phyloP scores from a whole-genome alignment of 1,284 basidiomycete genomes.

The Tilletiaria anomala region DNA sequence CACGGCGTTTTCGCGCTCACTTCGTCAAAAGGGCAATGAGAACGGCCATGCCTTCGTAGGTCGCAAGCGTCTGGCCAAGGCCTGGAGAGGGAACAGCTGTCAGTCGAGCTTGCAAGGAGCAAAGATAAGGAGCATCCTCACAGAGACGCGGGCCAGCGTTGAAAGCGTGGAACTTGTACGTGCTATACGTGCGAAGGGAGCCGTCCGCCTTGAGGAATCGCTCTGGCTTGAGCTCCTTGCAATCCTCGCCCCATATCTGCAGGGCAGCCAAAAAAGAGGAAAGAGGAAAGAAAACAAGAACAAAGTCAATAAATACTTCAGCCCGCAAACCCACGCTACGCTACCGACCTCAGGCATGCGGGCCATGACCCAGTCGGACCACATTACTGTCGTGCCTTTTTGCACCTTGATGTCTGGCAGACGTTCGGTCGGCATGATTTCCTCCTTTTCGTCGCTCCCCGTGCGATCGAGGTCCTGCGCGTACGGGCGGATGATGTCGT shows the following conservation, averaged over 20 bases:
- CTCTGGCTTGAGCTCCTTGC: conserved; percentile 34
- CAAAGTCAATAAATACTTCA: neutral
- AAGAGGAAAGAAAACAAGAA: conserved; percentile 5
- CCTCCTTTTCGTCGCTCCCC: conserved; percentile 2
- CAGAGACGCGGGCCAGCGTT: conserved; percentile 31
- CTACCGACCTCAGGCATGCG: conserved; percentile 32
- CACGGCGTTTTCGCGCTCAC: too few species aligned
- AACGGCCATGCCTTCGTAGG: conserved; percentile 20
- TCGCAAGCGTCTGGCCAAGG: conserved; percentile 35
- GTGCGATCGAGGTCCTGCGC: conserved; percentile 4
- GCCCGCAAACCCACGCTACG: conserved; percentile 10
- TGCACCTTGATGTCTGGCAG: conserved; percentile 18
- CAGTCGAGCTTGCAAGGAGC: too few species aligned
- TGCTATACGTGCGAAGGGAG: conserved; percentile 41
- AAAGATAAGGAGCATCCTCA: too few species aligned
- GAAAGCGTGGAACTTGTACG: conserved; percentile 41
- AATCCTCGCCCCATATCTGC: conserved; percentile 20
- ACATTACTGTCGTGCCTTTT: conserved; percentile 13
- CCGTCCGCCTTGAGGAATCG: conserved; percentile 26
- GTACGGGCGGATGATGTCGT: conserved; percentile 23
- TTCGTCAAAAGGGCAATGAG: conserved; percentile 14
- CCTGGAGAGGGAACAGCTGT: too few species aligned
- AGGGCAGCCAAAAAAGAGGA: too few species aligned
- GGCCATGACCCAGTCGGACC: conserved; percentile 24
- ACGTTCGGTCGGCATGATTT: too few species aligned